Evolutionary conservation across 139 green algal species (phyloP), one percentile per base, ranked within the genome.

Genomic region (Astrephomene gubernaculifera): DNA sequence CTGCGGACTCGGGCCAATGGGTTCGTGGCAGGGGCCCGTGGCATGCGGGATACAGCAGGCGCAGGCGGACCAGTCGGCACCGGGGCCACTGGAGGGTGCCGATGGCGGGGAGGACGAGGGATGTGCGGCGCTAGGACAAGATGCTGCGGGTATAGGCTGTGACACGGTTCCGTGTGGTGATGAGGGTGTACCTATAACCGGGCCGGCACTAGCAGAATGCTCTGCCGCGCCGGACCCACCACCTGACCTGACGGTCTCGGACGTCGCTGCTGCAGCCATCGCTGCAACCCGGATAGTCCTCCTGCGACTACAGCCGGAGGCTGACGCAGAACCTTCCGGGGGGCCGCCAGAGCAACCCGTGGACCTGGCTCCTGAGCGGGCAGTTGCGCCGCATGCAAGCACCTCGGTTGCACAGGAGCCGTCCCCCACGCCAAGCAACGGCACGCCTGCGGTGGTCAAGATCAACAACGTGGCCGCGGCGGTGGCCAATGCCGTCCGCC

Each of bases 381-480:
- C 31, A 9, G 31, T 44, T 9, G 19, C 71, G 9, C 33, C 71
- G 31, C 44, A 44, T 31, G 43, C n/a, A 0, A 24, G 31, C 31
- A 33, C 31, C n/a, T 64, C 71, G 14, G 33, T 44, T 7, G 31
- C 45, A 29, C 29, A 41, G 33, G 63, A 49, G 22, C 41, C 78
- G 27, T 36, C 75, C 19, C 12, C 60, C 4, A 17, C 24, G 44
- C 7, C 54, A 33, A 29, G 29, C 45, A 68, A 54, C 54, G 25
- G 6, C 43, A 84, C 78, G 5, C 78, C 78, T 6, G 78, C 63
- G 5, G 31, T 38, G 7, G 43, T 84, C 0, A 84, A 84, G 63
- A 84, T 84, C 33, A 43, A 74, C n/a, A 74, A 73, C 43, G 25
- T 84, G 43, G 78, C 78, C 4, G 19, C 39, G 9, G 61, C 78